phyloP scores from a whole-genome alignment of 1,284 basidiomycete genomes.

The Ganoderma multipileum region DNA sequence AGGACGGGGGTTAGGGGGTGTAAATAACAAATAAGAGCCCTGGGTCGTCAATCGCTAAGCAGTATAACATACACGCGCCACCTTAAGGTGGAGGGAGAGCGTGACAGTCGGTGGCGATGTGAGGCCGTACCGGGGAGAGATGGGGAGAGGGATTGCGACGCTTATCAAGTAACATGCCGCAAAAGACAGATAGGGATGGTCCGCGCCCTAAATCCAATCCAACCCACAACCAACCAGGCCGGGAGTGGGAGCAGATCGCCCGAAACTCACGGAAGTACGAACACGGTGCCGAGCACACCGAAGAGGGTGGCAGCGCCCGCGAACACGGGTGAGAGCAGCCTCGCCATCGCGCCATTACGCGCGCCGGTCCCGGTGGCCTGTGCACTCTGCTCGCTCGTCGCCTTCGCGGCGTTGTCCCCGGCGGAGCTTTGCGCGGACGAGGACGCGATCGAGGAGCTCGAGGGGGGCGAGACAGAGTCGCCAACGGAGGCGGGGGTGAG shows the following conservation, averaged over 20 bases:
- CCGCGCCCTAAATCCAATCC: not conserved
- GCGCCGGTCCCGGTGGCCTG: constrained; percentile 12
- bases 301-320: constrained; percentile 23
- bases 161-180: not conserved
- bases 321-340: constrained; percentile 14
- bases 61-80: not conserved
- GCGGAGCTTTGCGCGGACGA: not conserved
- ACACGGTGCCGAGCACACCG: constrained; percentile 27
- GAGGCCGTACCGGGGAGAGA: too few relatives aligned
- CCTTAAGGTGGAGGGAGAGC: not conserved
- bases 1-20: not conserved
- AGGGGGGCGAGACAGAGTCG: constrained; percentile 11
- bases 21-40: not conserved
- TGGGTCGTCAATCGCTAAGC: not conserved
- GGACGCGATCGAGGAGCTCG: constrained; percentile 9
- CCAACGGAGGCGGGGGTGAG: constrained; percentile 31
- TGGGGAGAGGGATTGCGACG: not conserved
- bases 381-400: constrained; percentile 7
- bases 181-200: not conserved
- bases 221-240: not conserved
- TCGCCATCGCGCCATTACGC: constrained; percentile 20
- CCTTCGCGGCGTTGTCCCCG: constrained; percentile 4
- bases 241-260: not conserved
- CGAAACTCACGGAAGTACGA: constrained; percentile 19
- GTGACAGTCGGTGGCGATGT: not conserved